phyloP scores from a whole-genome alignment of 2,329 filamentous ascomycete species.

The Samsoniella hepiali region DNA sequence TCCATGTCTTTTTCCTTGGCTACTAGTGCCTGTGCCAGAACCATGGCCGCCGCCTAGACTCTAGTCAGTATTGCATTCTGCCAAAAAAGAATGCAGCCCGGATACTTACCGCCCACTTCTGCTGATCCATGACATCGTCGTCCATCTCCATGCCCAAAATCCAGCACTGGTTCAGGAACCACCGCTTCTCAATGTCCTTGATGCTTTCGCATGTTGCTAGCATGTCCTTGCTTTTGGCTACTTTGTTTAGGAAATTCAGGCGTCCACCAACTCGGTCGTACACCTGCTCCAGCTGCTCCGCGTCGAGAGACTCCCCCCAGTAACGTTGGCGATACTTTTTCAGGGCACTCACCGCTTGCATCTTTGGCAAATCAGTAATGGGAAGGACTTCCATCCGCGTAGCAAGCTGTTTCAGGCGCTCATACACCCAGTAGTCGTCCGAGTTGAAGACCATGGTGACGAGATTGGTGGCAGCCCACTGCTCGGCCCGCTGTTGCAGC shows the following conservation, averaged over 20 bases:
- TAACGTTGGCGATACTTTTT: conserved; percentile 78
- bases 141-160: conserved; percentile 75
- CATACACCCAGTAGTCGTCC: conserved; percentile 98
- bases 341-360: conserved; percentile 72
- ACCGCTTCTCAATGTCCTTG: conserved; percentile 66
- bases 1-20: conserved; percentile 68
- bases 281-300: conserved; percentile 65
- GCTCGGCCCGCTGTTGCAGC: conserved; percentile 90
- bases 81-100: neutral
- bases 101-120: conserved; percentile 80
- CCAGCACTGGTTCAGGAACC: conserved; percentile 74
- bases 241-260: conserved; percentile 80
- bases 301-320: conserved; percentile 58
- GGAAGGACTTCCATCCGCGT: conserved; percentile 93
- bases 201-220: conserved; percentile 72
- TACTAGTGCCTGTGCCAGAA: conserved; percentile 87
- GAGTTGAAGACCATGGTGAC: conserved; percentile 93
- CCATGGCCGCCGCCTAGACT: conserved; percentile 78
- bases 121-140: conserved; percentile 97
- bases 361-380: conserved; percentile 77
- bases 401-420: conserved; percentile 85
- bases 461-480: conserved; percentile 90
- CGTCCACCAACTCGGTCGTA: conserved; percentile 87
- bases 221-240: conserved; percentile 86
- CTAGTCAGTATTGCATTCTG: neutral